phyloP scores from a whole-genome alignment of 768 basidiomycete genomes.

The Cubamyces sp. region DNA sequence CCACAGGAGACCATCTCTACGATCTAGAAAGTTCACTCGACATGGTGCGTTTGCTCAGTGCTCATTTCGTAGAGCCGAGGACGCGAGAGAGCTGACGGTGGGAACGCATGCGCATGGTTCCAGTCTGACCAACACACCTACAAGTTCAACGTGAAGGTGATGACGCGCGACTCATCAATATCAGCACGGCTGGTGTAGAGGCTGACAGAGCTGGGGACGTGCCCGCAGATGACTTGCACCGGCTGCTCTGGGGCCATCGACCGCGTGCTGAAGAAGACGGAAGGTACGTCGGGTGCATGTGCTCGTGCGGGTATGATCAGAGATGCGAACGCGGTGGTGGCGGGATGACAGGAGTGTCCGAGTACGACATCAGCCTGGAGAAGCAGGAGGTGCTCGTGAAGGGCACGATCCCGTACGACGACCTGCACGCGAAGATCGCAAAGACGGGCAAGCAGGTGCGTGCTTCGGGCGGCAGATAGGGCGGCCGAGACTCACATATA shows the following conservation, averaged over 20 bases:
- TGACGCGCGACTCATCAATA: neutral
- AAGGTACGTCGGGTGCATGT: slow-evolving; percentile 33
- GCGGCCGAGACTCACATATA: too few species aligned
- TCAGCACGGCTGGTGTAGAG: neutral
- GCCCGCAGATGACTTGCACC: slow-evolving; percentile 75
- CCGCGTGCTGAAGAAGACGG: slow-evolving; percentile 73
- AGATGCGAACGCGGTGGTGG: neutral
- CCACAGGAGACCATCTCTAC: neutral
- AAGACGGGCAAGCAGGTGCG: slow-evolving; percentile 91
- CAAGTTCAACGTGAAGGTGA: slow-evolving; percentile 84
- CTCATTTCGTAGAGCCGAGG: slow-evolving; percentile 1
- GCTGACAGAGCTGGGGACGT: slow-evolving; percentile 6
- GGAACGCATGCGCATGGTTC: neutral
- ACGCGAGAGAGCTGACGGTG: neutral
- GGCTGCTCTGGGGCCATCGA: slow-evolving; percentile 86
- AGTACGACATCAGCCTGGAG: slow-evolving; percentile 65
- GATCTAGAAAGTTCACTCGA: neutral
- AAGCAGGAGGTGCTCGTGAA: slow-evolving; percentile 76
- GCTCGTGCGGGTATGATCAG: neutral
- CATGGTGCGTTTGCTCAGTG: slow-evolving; percentile 22
- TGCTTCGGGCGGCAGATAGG: neutral
- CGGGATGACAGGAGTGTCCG: slow-evolving; percentile 50
- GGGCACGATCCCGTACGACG: slow-evolving; percentile 62
- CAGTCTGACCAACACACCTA: slow-evolving; percentile 51
- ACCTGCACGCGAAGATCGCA: slow-evolving; percentile 71